Base-by-base conservation (phyloP, 495 filamentous ascomycete species). In the Chlorociboria aeruginascens region DNA sequence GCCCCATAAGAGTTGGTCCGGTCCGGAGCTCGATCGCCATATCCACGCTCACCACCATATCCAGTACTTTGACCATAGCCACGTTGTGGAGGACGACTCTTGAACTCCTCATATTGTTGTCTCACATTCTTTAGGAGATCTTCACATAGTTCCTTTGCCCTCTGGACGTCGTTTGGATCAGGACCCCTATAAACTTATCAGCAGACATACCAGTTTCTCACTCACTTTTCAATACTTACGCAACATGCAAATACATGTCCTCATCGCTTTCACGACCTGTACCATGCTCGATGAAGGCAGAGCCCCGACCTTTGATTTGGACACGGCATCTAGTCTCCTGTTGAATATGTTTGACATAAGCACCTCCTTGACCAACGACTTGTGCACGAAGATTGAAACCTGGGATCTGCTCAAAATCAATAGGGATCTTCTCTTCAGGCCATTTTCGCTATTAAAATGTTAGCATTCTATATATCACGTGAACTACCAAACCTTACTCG, bases 381-480 rank as follows among this genome's bases (percentile, higher is more conserved):
- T 95, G 86, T 38, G 92, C 92, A 47, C 92, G 80, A 37, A 97
- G 71, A 53, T 98, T 98, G 68, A 98, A 98, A n/a, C 92, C 92
- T 16, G 81, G 85, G 40, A 95, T 78, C 1, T 89, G 83, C 51
- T 97, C 90, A 28, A 98, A 79, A 45, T 82, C 77, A 51, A 97
- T 86, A 8, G 87, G 80, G 49, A 98, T 93, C 49, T 82, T 84
- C 64, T 95, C 89, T 58, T 96, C 90, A 7, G 92, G 92, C 92
- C 92, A 97, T 87, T 96, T 96, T 55, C 89, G 88, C 86, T 95
- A 54, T 59, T 53, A 63, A 60, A 25, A 68, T 55, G 48, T 45
- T 32, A 48, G 36, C 7, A 25, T 25, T 25, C 20, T 4, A 25
- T 25, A 25, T 25, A 25, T 25, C 20, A 31, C 25, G 7, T 32